Evolutionary conservation across 2,329 filamentous ascomycete species (phyloP).

Genomic region (Ophidiomyces ophidiicola): DNA sequence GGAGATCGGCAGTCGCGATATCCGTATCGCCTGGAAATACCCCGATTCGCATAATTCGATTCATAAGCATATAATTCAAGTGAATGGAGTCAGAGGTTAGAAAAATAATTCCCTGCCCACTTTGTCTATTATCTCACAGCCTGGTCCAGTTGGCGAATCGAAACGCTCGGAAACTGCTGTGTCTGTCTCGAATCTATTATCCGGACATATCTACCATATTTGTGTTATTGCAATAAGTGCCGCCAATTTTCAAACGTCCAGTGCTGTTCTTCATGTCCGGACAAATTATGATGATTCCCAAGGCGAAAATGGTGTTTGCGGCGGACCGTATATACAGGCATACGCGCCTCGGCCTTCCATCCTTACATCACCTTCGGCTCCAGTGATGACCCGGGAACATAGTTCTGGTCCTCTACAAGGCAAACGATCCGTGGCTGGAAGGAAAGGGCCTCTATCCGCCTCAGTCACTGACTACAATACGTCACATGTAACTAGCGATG

Average conservation of each 20-base stretch:
- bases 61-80: constrained; percentile 77
- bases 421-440: constrained; percentile 57
- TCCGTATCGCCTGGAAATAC: constrained; percentile 81
- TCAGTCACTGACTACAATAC: constrained; percentile 35
- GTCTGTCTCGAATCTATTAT: constrained; percentile 74
- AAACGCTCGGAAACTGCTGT: constrained; percentile 73
- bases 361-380: constrained; percentile 48
- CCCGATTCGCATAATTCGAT: constrained; percentile 56
- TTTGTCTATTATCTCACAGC: too few species aligned
- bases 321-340: constrained; percentile 39
- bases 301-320: constrained; percentile 24
- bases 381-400: constrained; percentile 53
- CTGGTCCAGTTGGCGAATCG: constrained; percentile 62
- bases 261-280: constrained; percentile 68
- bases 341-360: constrained; percentile 43
- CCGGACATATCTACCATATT: constrained; percentile 83
- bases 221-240: constrained; percentile 83
- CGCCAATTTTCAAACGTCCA: constrained; percentile 85
- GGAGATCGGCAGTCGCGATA: constrained; percentile 73
- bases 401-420: constrained; percentile 42
- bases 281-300: constrained; percentile 46
- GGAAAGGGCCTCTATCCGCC: constrained; percentile 59
- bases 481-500: constrained; percentile 31
- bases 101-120: constrained; percentile 4
- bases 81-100: constrained; percentile 80